These are phyloP conservation scores for Ganoderma multipileum DNA, from an alignment of 1,284 basidiomycete genomes.

Conservation along the genomic window DNA sequence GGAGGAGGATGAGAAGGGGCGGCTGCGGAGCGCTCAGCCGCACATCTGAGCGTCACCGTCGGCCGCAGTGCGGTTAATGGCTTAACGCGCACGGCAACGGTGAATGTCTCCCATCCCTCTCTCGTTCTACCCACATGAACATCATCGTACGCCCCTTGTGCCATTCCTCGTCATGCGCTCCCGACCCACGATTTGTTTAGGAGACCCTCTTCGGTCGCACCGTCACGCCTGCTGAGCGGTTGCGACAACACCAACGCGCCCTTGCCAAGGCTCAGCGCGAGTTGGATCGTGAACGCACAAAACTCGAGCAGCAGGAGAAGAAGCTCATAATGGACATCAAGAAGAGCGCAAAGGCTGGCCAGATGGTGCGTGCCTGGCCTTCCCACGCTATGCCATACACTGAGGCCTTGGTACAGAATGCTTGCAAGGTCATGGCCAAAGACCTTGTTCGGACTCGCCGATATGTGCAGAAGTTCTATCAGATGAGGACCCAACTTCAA, in stretches of 20 bases:
- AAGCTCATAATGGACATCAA: slow-evolving; percentile 95
- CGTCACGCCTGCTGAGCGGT: slow-evolving; percentile 94
- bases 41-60: background rate
- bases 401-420: slow-evolving; percentile 64
- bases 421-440: slow-evolving; percentile 99
- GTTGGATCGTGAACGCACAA: slow-evolving; percentile 93
- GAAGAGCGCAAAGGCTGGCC: slow-evolving; percentile 94
- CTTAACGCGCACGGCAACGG: background rate
- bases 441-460: slow-evolving; percentile 95
- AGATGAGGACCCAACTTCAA: slow-evolving; percentile 98
- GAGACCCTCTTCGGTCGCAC: slow-evolving; percentile 95
- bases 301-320: slow-evolving; percentile 96
- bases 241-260: slow-evolving; percentile 95
- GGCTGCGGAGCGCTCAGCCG: background rate
- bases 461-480: slow-evolving; percentile 98
- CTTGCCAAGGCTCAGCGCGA: slow-evolving; percentile 97
- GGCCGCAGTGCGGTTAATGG: background rate
- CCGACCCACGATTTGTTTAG: slow-evolving; percentile 46
- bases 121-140: slow-evolving; percentile 59
- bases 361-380: slow-evolving; percentile 73
- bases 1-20: background rate
- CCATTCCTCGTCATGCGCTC: background rate
- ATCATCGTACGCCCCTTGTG: slow-evolving; percentile 61
- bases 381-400: slow-evolving; percentile 20
- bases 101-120: background rate